A percentile compares a stretch with the other conserved stretches of the same genome.
These are phyloP conservation scores for Atkinsonella texensis DNA, from an alignment of 2,329 filamentous ascomycete genomes.

Conservation along the genomic window DNA sequence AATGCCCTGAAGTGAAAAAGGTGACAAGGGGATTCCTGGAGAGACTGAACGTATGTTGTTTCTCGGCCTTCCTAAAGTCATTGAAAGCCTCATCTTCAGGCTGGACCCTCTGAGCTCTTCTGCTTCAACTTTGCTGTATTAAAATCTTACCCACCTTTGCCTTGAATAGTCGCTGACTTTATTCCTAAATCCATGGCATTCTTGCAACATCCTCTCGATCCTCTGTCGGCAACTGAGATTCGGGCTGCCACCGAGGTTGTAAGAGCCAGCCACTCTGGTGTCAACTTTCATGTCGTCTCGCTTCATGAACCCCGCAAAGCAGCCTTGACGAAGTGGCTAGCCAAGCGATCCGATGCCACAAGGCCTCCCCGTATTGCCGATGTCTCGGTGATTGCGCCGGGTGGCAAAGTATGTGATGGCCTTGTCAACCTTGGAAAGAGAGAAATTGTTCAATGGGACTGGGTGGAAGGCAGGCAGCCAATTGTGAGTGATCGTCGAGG, in stretches of 20 bases:
- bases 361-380: constrained; percentile 63
- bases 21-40: too few species aligned
- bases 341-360: constrained; percentile 40
- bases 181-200: neutral
- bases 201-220: constrained; percentile 58
- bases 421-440: constrained; percentile 56
- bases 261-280: constrained; percentile 48
- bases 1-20: neutral
- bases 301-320: constrained; percentile 73
- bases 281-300: constrained; percentile 76
- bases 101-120: too few species aligned
- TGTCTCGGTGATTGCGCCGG: constrained; percentile 64
- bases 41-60: too few species aligned
- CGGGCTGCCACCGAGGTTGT: constrained; percentile 54
- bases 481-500: constrained; percentile 33
- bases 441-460: constrained; percentile 59
- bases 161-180: neutral
- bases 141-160: neutral
- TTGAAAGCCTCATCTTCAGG: too few species aligned
- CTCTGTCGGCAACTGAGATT: constrained; percentile 61
- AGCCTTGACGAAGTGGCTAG: constrained; percentile 71
- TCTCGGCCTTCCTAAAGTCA: too few species aligned
- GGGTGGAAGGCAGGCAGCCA: constrained; percentile 64
- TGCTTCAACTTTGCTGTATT: neutral
- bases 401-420: constrained; percentile 69